These are phyloP conservation scores for Marasmius oreades DNA, from an alignment of 1,284 basidiomycete species.

Conservation along the genomic window DNA sequence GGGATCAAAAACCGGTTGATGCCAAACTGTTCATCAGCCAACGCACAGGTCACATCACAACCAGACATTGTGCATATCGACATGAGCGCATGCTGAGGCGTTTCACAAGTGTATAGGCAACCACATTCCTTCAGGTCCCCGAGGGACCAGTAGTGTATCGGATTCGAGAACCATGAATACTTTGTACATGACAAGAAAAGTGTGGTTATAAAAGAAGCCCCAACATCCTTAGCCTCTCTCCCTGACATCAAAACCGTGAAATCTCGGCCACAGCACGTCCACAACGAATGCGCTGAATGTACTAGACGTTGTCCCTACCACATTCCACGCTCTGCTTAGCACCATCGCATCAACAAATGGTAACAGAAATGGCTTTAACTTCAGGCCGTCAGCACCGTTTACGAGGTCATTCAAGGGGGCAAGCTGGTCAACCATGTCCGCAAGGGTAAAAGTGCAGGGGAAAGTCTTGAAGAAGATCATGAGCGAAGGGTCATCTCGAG, in stretches of 20 bases:
- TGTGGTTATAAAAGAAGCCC: too few species aligned
- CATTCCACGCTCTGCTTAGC: slow-evolving; percentile 48
- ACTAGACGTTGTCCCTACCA: slow-evolving; percentile 66
- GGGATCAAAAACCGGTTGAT: neutral
- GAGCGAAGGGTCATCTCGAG: slow-evolving; percentile 43
- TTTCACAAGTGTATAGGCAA: neutral
- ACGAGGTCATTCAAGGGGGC: slow-evolving; percentile 35
- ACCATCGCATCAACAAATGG: slow-evolving; percentile 73
- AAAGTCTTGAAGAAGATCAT: slow-evolving; percentile 52
- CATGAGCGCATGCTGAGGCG: neutral
- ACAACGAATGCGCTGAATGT: slow-evolving; percentile 70
- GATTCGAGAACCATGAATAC: too few species aligned
- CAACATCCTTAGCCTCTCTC: slow-evolving; percentile 40
- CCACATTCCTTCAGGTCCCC: neutral
- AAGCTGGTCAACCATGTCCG: slow-evolving; percentile 46
- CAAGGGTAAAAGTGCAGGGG: slow-evolving; percentile 66
- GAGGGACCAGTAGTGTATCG: too few species aligned
- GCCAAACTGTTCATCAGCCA: too few species aligned
- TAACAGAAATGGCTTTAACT: slow-evolving; percentile 45
- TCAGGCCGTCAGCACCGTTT: slow-evolving; percentile 52
- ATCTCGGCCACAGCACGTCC: slow-evolving; percentile 62
- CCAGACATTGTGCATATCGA: neutral
- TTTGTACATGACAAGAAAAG: too few species aligned
- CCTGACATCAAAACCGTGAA: slow-evolving; percentile 50
- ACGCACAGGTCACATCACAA: slow-evolving; percentile 1